Conservation (phyloP, 2,329 filamentous ascomycete species). For the Beauveria brongniartii region DNA sequence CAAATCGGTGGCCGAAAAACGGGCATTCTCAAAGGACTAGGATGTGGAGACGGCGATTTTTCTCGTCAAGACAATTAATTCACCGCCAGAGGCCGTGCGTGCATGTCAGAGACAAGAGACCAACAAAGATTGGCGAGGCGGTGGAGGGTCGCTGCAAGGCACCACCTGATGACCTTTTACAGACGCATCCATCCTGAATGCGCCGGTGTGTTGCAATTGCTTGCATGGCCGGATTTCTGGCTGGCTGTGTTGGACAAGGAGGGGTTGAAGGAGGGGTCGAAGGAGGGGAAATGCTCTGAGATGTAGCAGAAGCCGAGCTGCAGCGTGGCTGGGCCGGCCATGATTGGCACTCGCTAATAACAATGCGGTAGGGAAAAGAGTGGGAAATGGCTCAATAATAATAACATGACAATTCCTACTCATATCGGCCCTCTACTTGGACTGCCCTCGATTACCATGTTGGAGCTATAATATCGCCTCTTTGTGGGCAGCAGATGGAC, state of each 20-base stretch:
- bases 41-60: not conserved
- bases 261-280: not conserved
- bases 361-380: not conserved
- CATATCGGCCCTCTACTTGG: not conserved
- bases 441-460: not conserved
- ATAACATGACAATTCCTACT: not conserved
- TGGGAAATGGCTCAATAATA: not conserved
- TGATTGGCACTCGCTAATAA: not conserved
- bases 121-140: not conserved
- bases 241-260: not conserved
- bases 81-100: constrained; percentile 11
- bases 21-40: not conserved
- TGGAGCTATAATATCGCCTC: too few species aligned
- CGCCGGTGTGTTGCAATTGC: not conserved
- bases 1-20: not conserved
- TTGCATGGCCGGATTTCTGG: not conserved
- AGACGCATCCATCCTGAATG: not conserved
- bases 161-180: not conserved
- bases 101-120: constrained; percentile 1
- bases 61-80: not conserved
- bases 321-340: not conserved
- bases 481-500: too few species aligned
- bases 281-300: not conserved
- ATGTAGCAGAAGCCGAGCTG: not conserved
- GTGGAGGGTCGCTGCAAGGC: not conserved